These are phyloP conservation scores for Ceratopteris richardii DNA, from an alignment of 75 land plant species.

Conservation along the genomic window DNA sequence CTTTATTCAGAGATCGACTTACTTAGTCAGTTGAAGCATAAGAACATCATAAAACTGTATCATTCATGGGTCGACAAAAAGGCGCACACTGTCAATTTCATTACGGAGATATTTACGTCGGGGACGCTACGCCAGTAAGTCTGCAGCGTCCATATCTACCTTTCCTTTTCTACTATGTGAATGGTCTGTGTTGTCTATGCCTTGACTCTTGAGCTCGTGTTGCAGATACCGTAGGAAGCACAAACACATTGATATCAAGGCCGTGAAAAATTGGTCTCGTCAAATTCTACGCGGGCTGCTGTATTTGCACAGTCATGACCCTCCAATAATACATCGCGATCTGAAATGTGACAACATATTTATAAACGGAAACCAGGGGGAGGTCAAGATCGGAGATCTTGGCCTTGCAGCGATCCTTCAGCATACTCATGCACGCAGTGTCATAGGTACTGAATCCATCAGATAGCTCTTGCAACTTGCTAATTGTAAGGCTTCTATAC, in stretches of 20 bases:
- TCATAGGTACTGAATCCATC: slow-evolving; percentile 18
- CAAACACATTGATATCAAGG: slow-evolving; percentile 28
- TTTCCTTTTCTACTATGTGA: neutral
- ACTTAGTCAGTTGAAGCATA: slow-evolving; percentile 84
- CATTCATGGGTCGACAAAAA: slow-evolving; percentile 79
- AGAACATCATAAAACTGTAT: slow-evolving; percentile 79
- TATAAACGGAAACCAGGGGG: slow-evolving; percentile 33
- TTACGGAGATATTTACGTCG: slow-evolving; percentile 83
- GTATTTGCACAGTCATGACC: slow-evolving; percentile 33
- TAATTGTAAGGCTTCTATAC: too few relatives aligned
- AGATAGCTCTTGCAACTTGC: too few relatives aligned
- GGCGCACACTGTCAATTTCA: slow-evolving; percentile 58
- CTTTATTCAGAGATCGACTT: slow-evolving; percentile 69
- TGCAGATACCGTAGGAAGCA: slow-evolving; percentile 28
- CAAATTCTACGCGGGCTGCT: slow-evolving; percentile 27
- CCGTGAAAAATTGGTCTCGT: slow-evolving; percentile 31
- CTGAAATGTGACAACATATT: slow-evolving; percentile 36
- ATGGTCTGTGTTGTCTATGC: too few relatives aligned
- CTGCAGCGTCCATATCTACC: neutral
- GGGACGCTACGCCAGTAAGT: slow-evolving; percentile 77
- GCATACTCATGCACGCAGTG: slow-evolving; percentile 23
- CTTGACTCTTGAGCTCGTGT: neutral
- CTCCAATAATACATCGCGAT: slow-evolving; percentile 32
- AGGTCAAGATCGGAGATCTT: slow-evolving; percentile 38
- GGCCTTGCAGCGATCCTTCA: slow-evolving; percentile 32